A percentile compares a stretch with the other conserved stretches of the same genome.
Evolutionary conservation across 495 filamentous ascomycete species (phyloP).

Genomic region (Lophium mytilinum): DNA sequence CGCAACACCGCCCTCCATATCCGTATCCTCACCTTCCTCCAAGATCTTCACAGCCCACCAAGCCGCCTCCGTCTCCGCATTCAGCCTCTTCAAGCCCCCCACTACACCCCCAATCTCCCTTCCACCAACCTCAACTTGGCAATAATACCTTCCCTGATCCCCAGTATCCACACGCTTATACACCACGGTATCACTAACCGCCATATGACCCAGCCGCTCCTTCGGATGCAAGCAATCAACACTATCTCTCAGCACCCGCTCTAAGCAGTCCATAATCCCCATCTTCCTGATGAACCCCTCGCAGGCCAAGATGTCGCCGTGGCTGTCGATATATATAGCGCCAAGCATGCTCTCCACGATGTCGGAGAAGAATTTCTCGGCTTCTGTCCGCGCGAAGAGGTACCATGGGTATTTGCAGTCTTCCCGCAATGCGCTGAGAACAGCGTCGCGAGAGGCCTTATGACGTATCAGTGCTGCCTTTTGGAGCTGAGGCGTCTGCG

Average conservation of each 20-base stretch:
- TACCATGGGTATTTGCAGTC: conserved; percentile 65
- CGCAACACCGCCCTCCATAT: background rate
- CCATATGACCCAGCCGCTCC: conserved; percentile 55
- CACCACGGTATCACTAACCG: conserved; percentile 41
- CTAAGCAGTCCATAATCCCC: conserved; percentile 57
- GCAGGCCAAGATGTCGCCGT: conserved; percentile 50
- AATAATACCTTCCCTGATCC: conserved; percentile 1
- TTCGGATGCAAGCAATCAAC: conserved; percentile 69
- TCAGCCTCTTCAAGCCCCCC: conserved; percentile 17
- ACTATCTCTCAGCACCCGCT: conserved; percentile 48
- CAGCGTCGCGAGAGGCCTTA: conserved; percentile 37
- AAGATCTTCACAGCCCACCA: conserved; percentile 20
- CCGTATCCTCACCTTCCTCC: background rate
- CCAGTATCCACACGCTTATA: conserved; percentile 18
- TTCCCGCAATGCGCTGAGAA: conserved; percentile 43
- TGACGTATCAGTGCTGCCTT: conserved; percentile 42
- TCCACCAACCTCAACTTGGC: conserved; percentile 14
- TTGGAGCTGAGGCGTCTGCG: conserved; percentile 38
- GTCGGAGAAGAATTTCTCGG: conserved; percentile 81
- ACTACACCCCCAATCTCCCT: conserved; percentile 14
- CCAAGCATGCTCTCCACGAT: conserved; percentile 75
- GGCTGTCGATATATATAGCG: conserved; percentile 76
- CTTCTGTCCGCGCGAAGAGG: conserved; percentile 52
- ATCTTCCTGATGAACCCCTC: conserved; percentile 50
- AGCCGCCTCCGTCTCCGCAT: conserved; percentile 23